Evolutionary conservation across 768 basidiomycete species (phyloP), one percentile per base, ranked within the genome.

Genomic region (Lanmaoa pseudosensibilis): DNA sequence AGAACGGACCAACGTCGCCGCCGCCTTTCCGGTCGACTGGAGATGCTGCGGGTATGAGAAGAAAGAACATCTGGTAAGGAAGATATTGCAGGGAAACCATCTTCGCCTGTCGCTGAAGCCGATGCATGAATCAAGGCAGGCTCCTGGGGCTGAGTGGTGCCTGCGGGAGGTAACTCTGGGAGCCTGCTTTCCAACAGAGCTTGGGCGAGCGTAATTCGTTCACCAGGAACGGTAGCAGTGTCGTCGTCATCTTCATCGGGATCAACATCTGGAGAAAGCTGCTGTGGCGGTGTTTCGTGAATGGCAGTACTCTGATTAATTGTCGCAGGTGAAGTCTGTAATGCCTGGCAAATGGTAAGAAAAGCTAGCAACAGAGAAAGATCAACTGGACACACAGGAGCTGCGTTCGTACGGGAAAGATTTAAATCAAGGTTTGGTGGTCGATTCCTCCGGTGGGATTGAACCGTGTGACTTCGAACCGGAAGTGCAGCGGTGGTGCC

Each of bases 131-230:
- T 73, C 21, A 91, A 65, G 37, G 91, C 87, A 30, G 90, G 83
- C 37, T 87, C 80, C 65, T 92, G 89, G 11, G 83, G 77, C 48
- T 73, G 84, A 50, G 75, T 75, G 11, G 86, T 80, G 18, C 91
- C 91, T 36, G 77, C 75, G 18, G 90, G 90, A 16, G 91, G 88
- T 15, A 89, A 66, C 36, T 86, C 80, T 8, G 91, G 90, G 33
- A 90, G 70, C 37, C 91, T 85, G 61, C 90, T 92, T 74, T 94
- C 91, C 51, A 88, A 65, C 19, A 94, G 74, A 11, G 86, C 86
- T 60, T 93, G 84, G 0, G 80, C 85, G 40, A 94, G 79, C 27
- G 84, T 86, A 37, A 94, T 86, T 27, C 79, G 78, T 34, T 89
- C 87, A 52, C 84, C 69, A 39, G 75, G 73, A 52, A 72, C 69